A percentile compares a stretch with the other conserved stretches of the same genome.
Evolutionary conservation across 306 rosid genomes (phyloP).

Genomic region (Myrica gale): DNA sequence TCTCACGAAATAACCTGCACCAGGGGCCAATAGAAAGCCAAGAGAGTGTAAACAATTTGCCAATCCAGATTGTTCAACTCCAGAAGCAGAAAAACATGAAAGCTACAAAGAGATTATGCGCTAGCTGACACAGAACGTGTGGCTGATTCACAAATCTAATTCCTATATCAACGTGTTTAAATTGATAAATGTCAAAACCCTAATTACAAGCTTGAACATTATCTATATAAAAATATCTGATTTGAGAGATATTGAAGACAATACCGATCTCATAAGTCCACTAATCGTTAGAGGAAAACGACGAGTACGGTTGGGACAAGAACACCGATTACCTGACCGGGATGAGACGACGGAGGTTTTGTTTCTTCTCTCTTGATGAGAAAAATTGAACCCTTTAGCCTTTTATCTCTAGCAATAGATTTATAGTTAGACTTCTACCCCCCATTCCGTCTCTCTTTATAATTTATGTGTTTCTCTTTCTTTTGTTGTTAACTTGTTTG

Average conservation of each 20-base stretch:
- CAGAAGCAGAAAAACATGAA: background rate
- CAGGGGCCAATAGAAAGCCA: background rate
- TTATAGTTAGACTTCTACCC: background rate
- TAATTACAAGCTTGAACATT: background rate
- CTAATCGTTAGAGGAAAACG: background rate
- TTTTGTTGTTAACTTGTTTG: background rate
- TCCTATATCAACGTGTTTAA: background rate
- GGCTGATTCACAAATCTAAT: background rate
- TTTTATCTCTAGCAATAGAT: background rate
- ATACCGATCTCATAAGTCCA: background rate
- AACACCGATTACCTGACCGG: background rate
- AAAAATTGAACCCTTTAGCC: background rate
- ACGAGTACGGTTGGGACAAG: background rate
- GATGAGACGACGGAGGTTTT: background rate
- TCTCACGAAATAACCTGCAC: constrained; percentile 1
- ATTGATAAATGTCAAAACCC: background rate
- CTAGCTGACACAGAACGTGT: background rate
- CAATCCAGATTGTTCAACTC: background rate
- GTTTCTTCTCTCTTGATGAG: background rate
- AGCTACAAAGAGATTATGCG: background rate
- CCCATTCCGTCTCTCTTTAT: too few relatives aligned
- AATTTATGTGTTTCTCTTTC: background rate
- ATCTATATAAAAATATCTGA: background rate
- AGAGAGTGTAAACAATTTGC: background rate
- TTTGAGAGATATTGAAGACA: background rate